A percentile compares a stretch with the other conserved stretches of the same genome.
Evolutionary conservation across 179 eudicot genomes (phyloP).

Genomic region (Monotropa hypopitys): DNA sequence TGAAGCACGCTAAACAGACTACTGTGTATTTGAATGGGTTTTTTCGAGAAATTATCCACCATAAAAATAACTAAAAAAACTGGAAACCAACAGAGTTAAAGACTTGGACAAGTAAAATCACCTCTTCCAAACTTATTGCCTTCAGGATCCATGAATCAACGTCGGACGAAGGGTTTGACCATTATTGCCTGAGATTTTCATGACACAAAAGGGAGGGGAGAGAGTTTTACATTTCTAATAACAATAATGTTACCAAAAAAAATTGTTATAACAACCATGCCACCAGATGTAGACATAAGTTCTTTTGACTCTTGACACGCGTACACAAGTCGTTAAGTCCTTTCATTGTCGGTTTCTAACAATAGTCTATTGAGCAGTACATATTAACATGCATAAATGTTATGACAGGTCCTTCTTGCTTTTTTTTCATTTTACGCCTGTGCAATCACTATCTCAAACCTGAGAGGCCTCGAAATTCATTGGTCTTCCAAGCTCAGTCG

Average conservation of each 20-base stretch:
- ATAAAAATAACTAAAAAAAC: neutral
- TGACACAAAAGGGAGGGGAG: neutral
- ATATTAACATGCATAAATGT: neutral
- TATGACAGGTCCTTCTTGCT: neutral
- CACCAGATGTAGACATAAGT: neutral
- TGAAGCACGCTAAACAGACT: neutral
- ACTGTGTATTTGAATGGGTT: neutral
- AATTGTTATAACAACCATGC: neutral
- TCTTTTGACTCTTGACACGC: neutral
- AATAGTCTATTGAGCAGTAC: neutral
- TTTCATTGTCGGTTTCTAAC: neutral
- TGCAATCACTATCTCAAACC: neutral
- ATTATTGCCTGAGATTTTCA: conserved; percentile 18
- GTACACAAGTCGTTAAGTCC: neutral
- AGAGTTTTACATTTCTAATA: neutral
- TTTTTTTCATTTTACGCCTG: neutral
- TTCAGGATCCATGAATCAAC: conserved; percentile 75
- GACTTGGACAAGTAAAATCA: neutral
- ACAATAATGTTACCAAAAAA: neutral
- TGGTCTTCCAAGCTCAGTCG: neutral
- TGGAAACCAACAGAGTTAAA: neutral
- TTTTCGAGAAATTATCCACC: neutral
- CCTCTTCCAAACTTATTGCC: conserved; percentile 58
- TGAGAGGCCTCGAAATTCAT: neutral
- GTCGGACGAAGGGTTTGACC: conserved; percentile 20